A percentile compares a stretch with the other conserved stretches of the same genome.
Conservation (phyloP, 2,329 filamentous ascomycete genomes). For the Phialemoniopsis sp. region DNA sequence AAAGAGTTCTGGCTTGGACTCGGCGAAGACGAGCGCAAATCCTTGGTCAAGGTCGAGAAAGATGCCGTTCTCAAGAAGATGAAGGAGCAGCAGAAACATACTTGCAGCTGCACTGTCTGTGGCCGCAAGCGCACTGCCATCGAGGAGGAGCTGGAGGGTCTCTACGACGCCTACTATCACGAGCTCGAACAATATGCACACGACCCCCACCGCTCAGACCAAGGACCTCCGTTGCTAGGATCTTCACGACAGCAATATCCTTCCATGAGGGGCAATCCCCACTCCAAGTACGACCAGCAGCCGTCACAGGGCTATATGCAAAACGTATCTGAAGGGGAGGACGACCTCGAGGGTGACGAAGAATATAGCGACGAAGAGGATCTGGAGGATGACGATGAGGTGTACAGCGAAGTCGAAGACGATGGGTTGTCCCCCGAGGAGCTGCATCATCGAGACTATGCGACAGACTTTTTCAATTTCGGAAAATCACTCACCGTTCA, state of each 20-base stretch:
- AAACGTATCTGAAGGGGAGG: conserved; percentile 29
- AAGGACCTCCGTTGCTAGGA: conserved; percentile 65
- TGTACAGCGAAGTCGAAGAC: conserved; percentile 56
- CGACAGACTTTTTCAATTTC: conserved; percentile 92
- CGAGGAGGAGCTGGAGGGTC: conserved; percentile 93
- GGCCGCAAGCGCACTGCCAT: conserved; percentile 95
- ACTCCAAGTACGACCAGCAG: conserved; percentile 59
- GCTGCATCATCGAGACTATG: conserved; percentile 58
- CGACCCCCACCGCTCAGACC: conserved; percentile 62
- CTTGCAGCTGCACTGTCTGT: conserved; percentile 96
- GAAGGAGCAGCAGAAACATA: conserved; percentile 99
- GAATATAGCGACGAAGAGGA: conserved; percentile 64
- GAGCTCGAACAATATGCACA: conserved; percentile 97
- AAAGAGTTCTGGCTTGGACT: conserved; percentile 97
- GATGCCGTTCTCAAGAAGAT: conserved; percentile 97
- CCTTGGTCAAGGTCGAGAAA: conserved; percentile 96
- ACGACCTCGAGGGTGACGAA: conserved; percentile 45
- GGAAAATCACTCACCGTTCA: conserved; percentile 96
- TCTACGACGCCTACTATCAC: conserved; percentile 98
- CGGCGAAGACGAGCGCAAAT: conserved; percentile 91
- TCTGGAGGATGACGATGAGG: conserved; percentile 62
- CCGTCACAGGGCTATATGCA: conserved; percentile 69
- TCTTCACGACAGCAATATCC: conserved; percentile 49
- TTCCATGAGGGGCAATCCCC: conserved; percentile 52
- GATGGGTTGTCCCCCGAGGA: conserved; percentile 29